Evolutionary conservation across 108 stramenopile species (phyloP), one percentile per base, ranked within the genome.

Genomic region (Cyclotella atomus): DNA sequence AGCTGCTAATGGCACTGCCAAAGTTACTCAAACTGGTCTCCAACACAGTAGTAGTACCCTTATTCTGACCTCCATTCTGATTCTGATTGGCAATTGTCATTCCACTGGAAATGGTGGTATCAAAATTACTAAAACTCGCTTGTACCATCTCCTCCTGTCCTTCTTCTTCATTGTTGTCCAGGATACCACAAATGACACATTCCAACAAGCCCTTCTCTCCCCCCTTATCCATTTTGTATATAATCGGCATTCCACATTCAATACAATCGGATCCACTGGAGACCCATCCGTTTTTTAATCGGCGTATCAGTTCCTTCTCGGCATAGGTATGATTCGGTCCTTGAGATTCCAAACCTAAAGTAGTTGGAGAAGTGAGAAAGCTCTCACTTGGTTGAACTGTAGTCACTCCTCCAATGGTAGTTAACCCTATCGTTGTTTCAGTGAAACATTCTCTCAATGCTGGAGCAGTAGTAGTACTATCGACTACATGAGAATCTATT

Each of bases 201-300:
- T 75, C 74, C 33, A 61, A 17, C 66, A 75, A 15, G 5, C 25
- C 60, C 20, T 47, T 49, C 21, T 41, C 63, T 2, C 35, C 59
- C 35, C n/a, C n/a, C n/a, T n/a, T n/a, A n/a, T 61, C 63, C 0
- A 21, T 50, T 12, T 52, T 60, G 29, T 1, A 43, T 50, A 75
- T 67, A 20, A 75, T 68, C n/a, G 66, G 74, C 65, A 75, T 67
- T 16, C 66, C 59, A 33, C 74, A 75, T 28, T 67, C 74, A 16
- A 28, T 0, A 20, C 74, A 75, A 16, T 67, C 32, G 8, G 25
- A 28, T 29, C 74, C 74, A 8, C 55, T 75, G 1, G 66, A 60
- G 17, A 14, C 20, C 74, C 74, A 75, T 41, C 74, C 74, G 49
- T 75, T 59, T 27, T 60, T 75, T 47, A 75, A 52, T 75, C 65